These are phyloP conservation scores for Coccomyxa sp. DNA, from an alignment of 139 green algal genomes.

Conservation along the genomic window DNA sequence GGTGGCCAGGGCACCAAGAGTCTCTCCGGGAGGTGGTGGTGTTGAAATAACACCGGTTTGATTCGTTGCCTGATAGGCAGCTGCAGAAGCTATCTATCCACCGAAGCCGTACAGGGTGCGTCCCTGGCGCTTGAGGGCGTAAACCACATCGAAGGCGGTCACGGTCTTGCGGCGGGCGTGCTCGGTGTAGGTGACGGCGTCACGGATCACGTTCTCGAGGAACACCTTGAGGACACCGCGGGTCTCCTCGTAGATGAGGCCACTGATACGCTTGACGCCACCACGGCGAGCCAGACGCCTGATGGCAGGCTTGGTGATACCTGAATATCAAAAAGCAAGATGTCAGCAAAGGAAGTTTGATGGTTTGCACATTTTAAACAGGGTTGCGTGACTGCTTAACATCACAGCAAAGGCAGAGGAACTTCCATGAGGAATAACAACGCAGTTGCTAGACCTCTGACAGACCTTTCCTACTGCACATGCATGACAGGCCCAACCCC, in stretches of 20 bases:
- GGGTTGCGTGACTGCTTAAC: neutral
- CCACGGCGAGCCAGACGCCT: slow-evolving; percentile 78
- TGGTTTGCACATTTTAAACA: neutral
- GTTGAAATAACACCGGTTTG: slow-evolving; percentile 24
- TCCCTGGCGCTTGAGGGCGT: slow-evolving; percentile 93
- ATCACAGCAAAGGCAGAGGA: neutral
- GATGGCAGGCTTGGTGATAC: slow-evolving; percentile 91
- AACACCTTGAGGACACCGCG: slow-evolving; percentile 80
- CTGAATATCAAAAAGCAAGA: slow-evolving; percentile 5
- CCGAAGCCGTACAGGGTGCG: slow-evolving; percentile 96
- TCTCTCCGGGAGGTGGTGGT: slow-evolving; percentile 3
- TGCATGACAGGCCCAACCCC: too few species aligned
- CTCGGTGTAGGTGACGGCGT: slow-evolving; percentile 97
- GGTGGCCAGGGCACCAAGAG: too few species aligned
- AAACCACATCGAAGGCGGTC: slow-evolving; percentile 93
- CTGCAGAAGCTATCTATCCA: slow-evolving; percentile 57
- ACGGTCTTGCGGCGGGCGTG: slow-evolving; percentile 95
- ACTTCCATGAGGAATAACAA: too few species aligned
- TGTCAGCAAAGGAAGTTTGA: neutral
- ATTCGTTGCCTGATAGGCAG: neutral
- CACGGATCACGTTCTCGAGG: slow-evolving; percentile 88
- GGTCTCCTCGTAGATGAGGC: slow-evolving; percentile 91
- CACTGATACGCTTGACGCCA: slow-evolving; percentile 76
- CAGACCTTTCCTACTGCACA: too few species aligned
- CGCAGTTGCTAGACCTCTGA: too few species aligned